phyloP scores from a whole-genome alignment of 169 alveolate species.

The Cryptosporidium ubiquitum region DNA sequence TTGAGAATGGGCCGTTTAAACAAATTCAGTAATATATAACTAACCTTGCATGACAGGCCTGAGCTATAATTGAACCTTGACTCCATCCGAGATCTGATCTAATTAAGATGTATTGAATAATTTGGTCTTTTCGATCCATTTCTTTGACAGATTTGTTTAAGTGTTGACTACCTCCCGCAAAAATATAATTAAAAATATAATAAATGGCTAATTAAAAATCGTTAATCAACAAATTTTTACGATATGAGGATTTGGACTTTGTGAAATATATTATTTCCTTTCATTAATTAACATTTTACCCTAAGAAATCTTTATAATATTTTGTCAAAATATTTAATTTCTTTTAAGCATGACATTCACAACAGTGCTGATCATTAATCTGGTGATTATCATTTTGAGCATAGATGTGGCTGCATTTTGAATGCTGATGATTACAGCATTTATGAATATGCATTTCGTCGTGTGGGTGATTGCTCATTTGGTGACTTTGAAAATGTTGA shows the following conservation, averaged over 20 bases:
- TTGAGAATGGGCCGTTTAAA: neutral
- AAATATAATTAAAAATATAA: neutral
- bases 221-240: neutral
- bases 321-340: neutral
- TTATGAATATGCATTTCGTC: neutral
- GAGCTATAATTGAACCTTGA: conserved; percentile 80
- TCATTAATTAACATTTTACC: neutral
- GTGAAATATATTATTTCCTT: neutral
- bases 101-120: conserved; percentile 79
- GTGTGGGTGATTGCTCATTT: neutral
- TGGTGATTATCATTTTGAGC: conserved; percentile 22
- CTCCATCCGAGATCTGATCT: conserved; percentile 79
- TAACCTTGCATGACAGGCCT: conserved; percentile 81
- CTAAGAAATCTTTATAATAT: neutral
- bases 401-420: neutral
- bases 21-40: neutral
- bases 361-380: conserved; percentile 11
- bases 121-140: conserved; percentile 14
- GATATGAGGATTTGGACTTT: neutral
- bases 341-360: neutral
- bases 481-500: conserved; percentile 5
- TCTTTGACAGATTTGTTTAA: neutral
- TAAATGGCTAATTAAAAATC: too few relatives aligned
- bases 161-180: neutral
- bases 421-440: neutral